A percentile compares a stretch with the other conserved stretches of the same genome.
Evolutionary conservation across 768 basidiomycete species (phyloP).

Genomic region (Agrocybe praecox): DNA sequence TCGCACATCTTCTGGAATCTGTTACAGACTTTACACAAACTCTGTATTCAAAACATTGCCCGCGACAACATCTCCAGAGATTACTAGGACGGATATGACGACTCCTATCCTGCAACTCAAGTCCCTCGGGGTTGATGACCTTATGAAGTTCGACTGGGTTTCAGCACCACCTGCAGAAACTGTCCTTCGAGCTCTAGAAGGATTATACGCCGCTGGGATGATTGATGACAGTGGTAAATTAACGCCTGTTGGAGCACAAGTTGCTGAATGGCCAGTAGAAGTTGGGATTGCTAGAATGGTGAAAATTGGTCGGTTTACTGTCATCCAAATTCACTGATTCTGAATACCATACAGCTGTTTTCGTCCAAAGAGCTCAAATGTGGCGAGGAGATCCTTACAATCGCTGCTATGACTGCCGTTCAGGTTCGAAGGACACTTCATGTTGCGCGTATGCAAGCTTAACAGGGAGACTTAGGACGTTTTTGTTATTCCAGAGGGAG

Average conservation of each 20-base stretch:
- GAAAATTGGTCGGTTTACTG: conserved; percentile 18
- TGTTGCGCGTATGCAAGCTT: not conserved
- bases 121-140: conserved; percentile 90
- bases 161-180: conserved; percentile 85
- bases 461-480: conserved; percentile 61
- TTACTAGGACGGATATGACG: conserved; percentile 88
- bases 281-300: conserved; percentile 95
- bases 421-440: conserved; percentile 45
- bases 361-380: conserved; percentile 84
- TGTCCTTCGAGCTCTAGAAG: conserved; percentile 84
- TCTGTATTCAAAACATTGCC: conserved; percentile 62
- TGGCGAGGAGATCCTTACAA: conserved; percentile 94
- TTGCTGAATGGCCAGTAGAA: conserved; percentile 94
- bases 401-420: conserved; percentile 93
- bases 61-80: conserved; percentile 81
- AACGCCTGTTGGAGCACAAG: conserved; percentile 77
- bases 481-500: conserved; percentile 87
- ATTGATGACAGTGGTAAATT: conserved; percentile 80
- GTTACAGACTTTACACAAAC: conserved; percentile 87
- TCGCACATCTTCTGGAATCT: conserved; percentile 88
- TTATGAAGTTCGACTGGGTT: conserved; percentile 97
- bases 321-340: not conserved
- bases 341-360: conserved; percentile 63
- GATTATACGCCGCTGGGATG: conserved; percentile 79
- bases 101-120: conserved; percentile 93